Base-by-base conservation (phyloP, 2,329 filamentous ascomycete genomes). In the Ophiostoma novo-ulmi region DNA sequence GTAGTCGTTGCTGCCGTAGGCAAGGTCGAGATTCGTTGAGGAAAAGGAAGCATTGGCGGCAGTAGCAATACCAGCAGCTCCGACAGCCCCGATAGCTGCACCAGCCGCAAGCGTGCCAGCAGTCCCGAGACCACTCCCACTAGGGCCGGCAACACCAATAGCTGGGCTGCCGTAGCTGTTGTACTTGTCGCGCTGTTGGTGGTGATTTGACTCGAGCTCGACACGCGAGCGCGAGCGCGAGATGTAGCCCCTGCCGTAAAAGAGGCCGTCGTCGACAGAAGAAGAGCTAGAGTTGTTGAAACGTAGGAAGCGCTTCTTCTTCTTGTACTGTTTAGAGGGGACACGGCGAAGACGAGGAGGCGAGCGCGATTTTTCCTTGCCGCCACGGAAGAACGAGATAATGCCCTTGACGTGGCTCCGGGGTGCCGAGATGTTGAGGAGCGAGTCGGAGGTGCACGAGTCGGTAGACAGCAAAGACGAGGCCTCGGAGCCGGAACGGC, bases 211-310 rank as follows among this genome's bases (percentile, higher is more conserved):
- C 63, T 65, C 36, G 20, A 3, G 36, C 20, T 65, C 63, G 8
- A 65, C 68, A 44, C 41, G 75, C 69, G 68, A 73, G 71, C 41
- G 75, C 69, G 68, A 73, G 71, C 73, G 75, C 64, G 77, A 75
- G 38, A 80, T 76, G 71, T 81, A 85, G 6, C 83, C 85, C 61
- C 78, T 80, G n/a, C 85, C 85, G 76, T 87, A 88, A 4, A 83
- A 85, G 70, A 88, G 78, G 75, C 87, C 85, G 65, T 81, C 81
- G 75, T 88, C 85, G 63, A 87, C 78, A 0, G 85, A 87, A 1
- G 85, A 87, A 1, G 84, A 85, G 22, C 85, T 87, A 2, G 80
- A 83, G 73, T 84, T 85, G 72, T 80, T 80, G 73, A 82, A 80
- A 63, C 80, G 82, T 71, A 85, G 81, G 71, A 87, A 83, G 39